A percentile compares a stretch with the other conserved stretches of the same genome.
These are phyloP conservation scores for Phytophthora cactorum DNA, from an alignment of 352 stramenopile genomes.

Conservation along the genomic window DNA sequence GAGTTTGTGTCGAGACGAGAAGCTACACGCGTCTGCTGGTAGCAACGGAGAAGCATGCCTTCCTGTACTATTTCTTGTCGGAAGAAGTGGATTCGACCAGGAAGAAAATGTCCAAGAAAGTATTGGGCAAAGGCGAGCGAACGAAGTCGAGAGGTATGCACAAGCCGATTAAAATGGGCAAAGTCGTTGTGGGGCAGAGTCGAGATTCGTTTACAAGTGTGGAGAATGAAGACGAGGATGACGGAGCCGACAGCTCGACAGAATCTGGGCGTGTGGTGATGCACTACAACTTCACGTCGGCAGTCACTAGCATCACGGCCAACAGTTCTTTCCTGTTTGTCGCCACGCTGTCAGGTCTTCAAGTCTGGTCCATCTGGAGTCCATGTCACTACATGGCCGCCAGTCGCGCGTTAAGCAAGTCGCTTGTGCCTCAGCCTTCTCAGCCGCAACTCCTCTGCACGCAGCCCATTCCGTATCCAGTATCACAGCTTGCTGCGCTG, in stretches of 20 bases:
- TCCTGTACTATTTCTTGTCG: constrained; percentile 87
- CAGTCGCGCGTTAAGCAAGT: constrained; percentile 60
- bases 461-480: constrained; percentile 64
- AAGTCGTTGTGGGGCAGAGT: constrained; percentile 27
- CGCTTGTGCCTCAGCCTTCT: constrained; percentile 68
- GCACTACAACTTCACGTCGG: constrained; percentile 80
- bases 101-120: constrained; percentile 83
- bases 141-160: constrained; percentile 49
- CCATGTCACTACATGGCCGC: constrained; percentile 82
- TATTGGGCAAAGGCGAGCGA: constrained; percentile 59
- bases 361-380: constrained; percentile 90
- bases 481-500: constrained; percentile 68
- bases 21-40: constrained; percentile 83
- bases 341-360: constrained; percentile 64
- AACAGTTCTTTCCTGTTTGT: constrained; percentile 90
- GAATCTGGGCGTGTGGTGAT: constrained; percentile 83
- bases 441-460: constrained; percentile 75
- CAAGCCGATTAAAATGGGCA: constrained; percentile 51
- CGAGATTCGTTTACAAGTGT: constrained; percentile 50
- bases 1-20: constrained; percentile 70
- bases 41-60: constrained; percentile 64
- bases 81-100: constrained; percentile 71
- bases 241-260: constrained; percentile 26
- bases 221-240: constrained; percentile 21
- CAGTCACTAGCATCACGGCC: constrained; percentile 67